Conservation (phyloP, 345 rosid species). For the Heritiera littoralis region DNA sequence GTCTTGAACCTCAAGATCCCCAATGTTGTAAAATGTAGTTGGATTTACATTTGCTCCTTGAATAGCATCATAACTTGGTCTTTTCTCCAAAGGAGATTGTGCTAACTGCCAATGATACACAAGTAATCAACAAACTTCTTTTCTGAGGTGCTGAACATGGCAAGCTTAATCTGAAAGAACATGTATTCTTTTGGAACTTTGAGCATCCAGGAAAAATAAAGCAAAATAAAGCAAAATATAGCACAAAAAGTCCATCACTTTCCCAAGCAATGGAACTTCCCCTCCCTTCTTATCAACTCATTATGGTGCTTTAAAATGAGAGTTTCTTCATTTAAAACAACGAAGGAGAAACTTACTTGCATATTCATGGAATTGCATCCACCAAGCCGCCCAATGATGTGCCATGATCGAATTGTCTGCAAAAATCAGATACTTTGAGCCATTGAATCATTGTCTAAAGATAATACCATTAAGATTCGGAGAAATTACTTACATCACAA, state of each 20-base stretch:
- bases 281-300: neutral
- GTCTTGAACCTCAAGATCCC: conserved; percentile 89
- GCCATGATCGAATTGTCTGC: conserved; percentile 93
- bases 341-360: conserved; percentile 59
- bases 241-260: neutral
- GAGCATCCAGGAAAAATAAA: neutral
- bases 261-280: neutral
- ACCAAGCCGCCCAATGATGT: conserved; percentile 93
- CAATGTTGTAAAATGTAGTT: conserved; percentile 81
- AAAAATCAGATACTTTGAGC: conserved; percentile 25
- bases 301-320: neutral
- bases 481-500: conserved; percentile 63
- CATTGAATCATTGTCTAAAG: conserved; percentile 9
- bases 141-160: neutral
- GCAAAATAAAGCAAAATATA: neutral
- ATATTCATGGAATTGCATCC: conserved; percentile 98
- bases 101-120: conserved; percentile 55
- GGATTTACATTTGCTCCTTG: conserved; percentile 84
- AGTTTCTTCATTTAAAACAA: neutral
- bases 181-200: neutral
- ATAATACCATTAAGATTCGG: conserved; percentile 7
- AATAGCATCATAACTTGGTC: conserved; percentile 75
- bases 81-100: conserved; percentile 66
- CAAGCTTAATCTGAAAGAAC: neutral
- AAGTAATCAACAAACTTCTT: conserved; percentile 4